Base-by-base conservation (phyloP, 345 rosid genomes). In the Raphanus raphanistrum region DNA sequence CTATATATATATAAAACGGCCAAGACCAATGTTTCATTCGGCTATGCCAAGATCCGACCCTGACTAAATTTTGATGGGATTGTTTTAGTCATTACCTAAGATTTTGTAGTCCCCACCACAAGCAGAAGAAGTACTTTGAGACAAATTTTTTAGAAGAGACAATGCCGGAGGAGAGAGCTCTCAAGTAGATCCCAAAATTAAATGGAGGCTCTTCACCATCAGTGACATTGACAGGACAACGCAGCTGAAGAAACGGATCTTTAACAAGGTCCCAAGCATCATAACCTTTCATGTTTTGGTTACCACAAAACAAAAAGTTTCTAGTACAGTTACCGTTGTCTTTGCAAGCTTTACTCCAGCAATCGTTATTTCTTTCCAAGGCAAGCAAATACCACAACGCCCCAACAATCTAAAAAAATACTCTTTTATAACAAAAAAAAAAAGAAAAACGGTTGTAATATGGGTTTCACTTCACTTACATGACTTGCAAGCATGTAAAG, bases 101-200 rank as follows among this genome's bases (percentile, higher is more conserved):
- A 83, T 95, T 95, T 80, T 92, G 98, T 33, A 95, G 82, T 7
- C 98, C 99, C 99, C 99, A 95, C 98, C 99, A 95, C 71, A 92
- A 87, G 74, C 97, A 95, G 65, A 86, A 92, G 74, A 88, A 91
- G 77, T 85, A 95, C 66, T 95, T 95, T 0, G 98, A 79, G 74
- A 91, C 43, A 75, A 95, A 95, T 21, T 84, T 84, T 73, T 74
- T 88, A 54, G 94, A 89, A 21, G 96, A 82, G 75, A 89, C 89
- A 43, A 92, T 79, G 13, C 83, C 88, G 28, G 97, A 92, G 45
- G 94, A 78, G 43, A 95, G 80, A 25, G 96, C 97, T 5, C 84
- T 79, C 12, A 43, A 16, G 66, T 71, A 95, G 82, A 95, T 95
- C 68, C 98, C 98, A 84, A 80, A 95, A 78, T 92, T 88, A 86